Evolutionary conservation across 306 rosid genomes (phyloP).

Genomic region (Vigna mungo): DNA sequence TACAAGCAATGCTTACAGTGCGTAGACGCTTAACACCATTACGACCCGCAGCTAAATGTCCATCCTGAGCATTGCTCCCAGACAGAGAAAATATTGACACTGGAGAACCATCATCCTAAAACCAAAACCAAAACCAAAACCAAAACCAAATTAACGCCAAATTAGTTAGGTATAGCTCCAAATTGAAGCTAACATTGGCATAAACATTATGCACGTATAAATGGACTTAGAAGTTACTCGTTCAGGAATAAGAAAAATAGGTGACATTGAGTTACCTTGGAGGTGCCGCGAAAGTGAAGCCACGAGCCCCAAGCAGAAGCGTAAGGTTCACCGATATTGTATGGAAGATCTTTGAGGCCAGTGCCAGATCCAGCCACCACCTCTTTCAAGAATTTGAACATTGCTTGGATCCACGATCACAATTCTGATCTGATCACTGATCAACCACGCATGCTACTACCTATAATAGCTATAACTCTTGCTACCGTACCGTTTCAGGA

Average conservation of each 20-base stretch:
- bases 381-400: constrained; percentile 88
- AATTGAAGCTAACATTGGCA: constrained; percentile 32
- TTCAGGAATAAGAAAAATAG: not conserved
- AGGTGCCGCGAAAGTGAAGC: constrained; percentile 88
- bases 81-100: constrained; percentile 87
- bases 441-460: not conserved
- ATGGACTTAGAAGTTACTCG: not conserved
- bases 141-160: constrained; percentile 25
- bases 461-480: not conserved
- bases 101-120: constrained; percentile 89
- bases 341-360: constrained; percentile 92
- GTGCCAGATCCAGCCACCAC: constrained; percentile 97
- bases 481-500: not conserved
- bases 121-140: constrained; percentile 20
- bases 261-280: constrained; percentile 60
- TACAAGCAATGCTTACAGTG: constrained; percentile 51
- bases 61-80: constrained; percentile 91
- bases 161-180: constrained; percentile 1
- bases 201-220: not conserved
- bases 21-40: constrained; percentile 95
- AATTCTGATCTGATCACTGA: constrained; percentile 33
- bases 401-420: constrained; percentile 29
- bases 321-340: constrained; percentile 85
- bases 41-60: constrained; percentile 91
- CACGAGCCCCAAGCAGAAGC: constrained; percentile 97